These are phyloP conservation scores for Platanus orientalis DNA, from an alignment of 164 flowering plant genomes.

Conservation along the genomic window DNA sequence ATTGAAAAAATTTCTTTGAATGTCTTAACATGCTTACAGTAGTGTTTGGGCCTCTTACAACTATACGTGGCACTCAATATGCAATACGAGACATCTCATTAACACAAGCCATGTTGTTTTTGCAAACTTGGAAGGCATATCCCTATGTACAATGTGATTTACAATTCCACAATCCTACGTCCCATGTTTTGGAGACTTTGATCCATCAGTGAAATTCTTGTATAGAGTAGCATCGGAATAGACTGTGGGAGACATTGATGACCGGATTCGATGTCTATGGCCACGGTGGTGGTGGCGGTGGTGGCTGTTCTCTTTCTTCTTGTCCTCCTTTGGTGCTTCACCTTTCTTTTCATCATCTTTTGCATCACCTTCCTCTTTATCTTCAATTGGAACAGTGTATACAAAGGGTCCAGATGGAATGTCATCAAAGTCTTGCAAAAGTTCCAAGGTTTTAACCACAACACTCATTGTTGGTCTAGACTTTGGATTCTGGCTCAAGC, in stretches of 20 bases:
- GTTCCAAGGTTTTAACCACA: conserved; percentile 62
- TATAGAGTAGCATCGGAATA: conserved; percentile 44
- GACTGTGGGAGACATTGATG: conserved; percentile 34
- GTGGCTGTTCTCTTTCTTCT: conserved; percentile 4
- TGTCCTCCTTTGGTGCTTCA: background rate
- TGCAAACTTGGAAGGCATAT: background rate
- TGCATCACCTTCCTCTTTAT: conserved; percentile 1
- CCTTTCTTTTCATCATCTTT: conserved; percentile 7
- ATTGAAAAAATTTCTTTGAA: background rate
- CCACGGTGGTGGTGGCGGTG: conserved; percentile 11
- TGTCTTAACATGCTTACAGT: background rate
- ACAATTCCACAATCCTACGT: background rate
- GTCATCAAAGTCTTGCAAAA: conserved; percentile 45
- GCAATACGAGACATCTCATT: background rate
- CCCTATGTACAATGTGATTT: background rate
- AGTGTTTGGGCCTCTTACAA: background rate
- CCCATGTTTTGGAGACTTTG: conserved; percentile 19
- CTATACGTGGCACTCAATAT: background rate
- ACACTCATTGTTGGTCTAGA: conserved; percentile 65
- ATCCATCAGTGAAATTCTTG: conserved; percentile 18
- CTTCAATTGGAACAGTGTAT: conserved; percentile 40
- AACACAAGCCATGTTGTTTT: background rate
- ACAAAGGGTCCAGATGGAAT: conserved; percentile 56
- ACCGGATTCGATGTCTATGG: conserved; percentile 16
- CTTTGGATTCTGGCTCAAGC: conserved; percentile 63